Conservation (phyloP, 2,329 filamentous ascomycete genomes). For the Pseudogymnoascus sp. region DNA sequence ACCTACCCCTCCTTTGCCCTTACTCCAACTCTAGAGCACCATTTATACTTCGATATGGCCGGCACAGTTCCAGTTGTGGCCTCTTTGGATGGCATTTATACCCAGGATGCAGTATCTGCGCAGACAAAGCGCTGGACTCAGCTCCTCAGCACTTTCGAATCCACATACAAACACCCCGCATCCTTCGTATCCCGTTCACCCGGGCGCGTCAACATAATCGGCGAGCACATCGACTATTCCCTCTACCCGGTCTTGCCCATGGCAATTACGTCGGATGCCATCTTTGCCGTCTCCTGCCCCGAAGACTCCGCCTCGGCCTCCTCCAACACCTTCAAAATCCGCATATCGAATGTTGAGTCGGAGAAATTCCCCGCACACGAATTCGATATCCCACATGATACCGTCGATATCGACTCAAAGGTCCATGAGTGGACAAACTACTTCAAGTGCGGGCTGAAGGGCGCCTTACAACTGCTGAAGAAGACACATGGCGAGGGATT, state of each 20-base stretch:
- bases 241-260: slow-evolving; percentile 94
- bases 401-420: slow-evolving; percentile 74
- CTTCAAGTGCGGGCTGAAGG: slow-evolving; percentile 85
- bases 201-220: slow-evolving; percentile 94
- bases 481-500: slow-evolving; percentile 55
- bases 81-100: slow-evolving; percentile 77
- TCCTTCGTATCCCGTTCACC: slow-evolving; percentile 85
- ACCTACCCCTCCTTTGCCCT: slow-evolving; percentile 12
- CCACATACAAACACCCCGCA: slow-evolving; percentile 60
- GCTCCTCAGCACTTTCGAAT: slow-evolving; percentile 64
- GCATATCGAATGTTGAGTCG: slow-evolving; percentile 71
- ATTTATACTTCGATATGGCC: slow-evolving; percentile 38
- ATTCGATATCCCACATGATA: slow-evolving; percentile 60
- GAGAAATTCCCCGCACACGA: slow-evolving; percentile 68
- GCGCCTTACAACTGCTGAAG: slow-evolving; percentile 70
- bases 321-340: slow-evolving; percentile 55
- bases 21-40: background rate
- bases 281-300: slow-evolving; percentile 65
- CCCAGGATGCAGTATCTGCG: slow-evolving; percentile 57
- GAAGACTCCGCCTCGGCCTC: slow-evolving; percentile 40
- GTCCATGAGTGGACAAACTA: slow-evolving; percentile 97
- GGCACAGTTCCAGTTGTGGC: slow-evolving; percentile 64
- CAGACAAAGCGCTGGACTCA: slow-evolving; percentile 70
- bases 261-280: slow-evolving; percentile 84
- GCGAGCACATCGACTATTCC: slow-evolving; percentile 98